These are phyloP conservation scores for Exsudoporus floridanus DNA, from an alignment of 1,284 basidiomycete species.

Conservation along the genomic window DNA sequence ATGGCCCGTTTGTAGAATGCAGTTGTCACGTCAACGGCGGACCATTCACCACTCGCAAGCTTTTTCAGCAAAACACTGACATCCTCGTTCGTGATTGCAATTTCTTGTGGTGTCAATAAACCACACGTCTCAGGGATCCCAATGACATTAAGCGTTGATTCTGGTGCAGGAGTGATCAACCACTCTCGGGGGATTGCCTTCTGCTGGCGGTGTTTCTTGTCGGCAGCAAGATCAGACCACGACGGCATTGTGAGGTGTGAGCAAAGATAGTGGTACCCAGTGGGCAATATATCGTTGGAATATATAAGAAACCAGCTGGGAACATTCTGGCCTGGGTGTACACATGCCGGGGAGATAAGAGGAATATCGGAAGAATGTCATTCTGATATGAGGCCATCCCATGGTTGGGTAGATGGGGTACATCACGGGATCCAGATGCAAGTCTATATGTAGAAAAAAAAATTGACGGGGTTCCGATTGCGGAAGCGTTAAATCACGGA, in stretches of 20 bases:
- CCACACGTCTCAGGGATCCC: slow-evolving; percentile 44
- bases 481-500: background rate
- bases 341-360: slow-evolving; percentile 13
- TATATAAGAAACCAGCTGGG: slow-evolving; percentile 11
- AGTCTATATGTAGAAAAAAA: slow-evolving; percentile 1
- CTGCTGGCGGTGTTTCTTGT: slow-evolving; percentile 45
- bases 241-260: slow-evolving; percentile 17
- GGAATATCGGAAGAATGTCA: background rate
- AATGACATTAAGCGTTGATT: slow-evolving; percentile 42
- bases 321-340: slow-evolving; percentile 1
- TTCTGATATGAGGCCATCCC: background rate
- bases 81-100: slow-evolving; percentile 51
- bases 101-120: slow-evolving; percentile 45
- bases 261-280: background rate
- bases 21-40: slow-evolving; percentile 47
- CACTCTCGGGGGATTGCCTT: slow-evolving; percentile 50
- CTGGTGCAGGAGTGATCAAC: slow-evolving; percentile 39
- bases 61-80: slow-evolving; percentile 41
- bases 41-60: slow-evolving; percentile 42
- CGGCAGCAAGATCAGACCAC: slow-evolving; percentile 46
- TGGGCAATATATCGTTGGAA: background rate
- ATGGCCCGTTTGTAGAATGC: slow-evolving; percentile 61
- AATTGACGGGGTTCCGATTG: background rate
- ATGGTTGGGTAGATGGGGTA: background rate
- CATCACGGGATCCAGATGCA: slow-evolving; percentile 7